phyloP scores from a whole-genome alignment of 257 asterid species.

The Nicotiana tomentosiformis region DNA sequence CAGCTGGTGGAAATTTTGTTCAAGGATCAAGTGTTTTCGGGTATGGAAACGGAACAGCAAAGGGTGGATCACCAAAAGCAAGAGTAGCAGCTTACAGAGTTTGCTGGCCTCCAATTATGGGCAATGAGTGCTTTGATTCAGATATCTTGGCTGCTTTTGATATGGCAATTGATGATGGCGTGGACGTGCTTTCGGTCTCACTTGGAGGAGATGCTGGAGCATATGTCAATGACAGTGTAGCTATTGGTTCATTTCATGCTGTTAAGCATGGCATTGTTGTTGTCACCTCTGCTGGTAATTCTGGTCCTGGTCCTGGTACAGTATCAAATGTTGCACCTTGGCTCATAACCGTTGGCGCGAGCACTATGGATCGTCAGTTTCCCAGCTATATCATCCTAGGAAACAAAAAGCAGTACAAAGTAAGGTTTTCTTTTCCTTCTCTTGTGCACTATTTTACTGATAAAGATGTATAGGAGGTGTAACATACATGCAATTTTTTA shows the following conservation, averaged over 20 bases:
- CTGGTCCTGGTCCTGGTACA: slow-evolving; percentile 61
- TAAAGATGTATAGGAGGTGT: not conserved
- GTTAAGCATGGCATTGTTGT: slow-evolving; percentile 68
- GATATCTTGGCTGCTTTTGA: slow-evolving; percentile 88
- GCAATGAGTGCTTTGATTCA: slow-evolving; percentile 76
- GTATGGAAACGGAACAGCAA: slow-evolving; percentile 83
- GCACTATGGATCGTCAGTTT: slow-evolving; percentile 78
- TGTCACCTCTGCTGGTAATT: slow-evolving; percentile 87
- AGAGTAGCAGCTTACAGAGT: slow-evolving; percentile 96
- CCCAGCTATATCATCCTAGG: slow-evolving; percentile 53
- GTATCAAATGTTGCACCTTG: slow-evolving; percentile 82
- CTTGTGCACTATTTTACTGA: not conserved
- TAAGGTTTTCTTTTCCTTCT: slow-evolving; percentile 7
- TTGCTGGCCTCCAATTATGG: slow-evolving; percentile 70
- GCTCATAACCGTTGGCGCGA: slow-evolving; percentile 85
- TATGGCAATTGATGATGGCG: slow-evolving; percentile 80
- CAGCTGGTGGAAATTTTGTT: slow-evolving; percentile 84
- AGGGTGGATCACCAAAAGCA: slow-evolving; percentile 93
- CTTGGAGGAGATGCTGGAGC: slow-evolving; percentile 71
- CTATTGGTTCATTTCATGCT: slow-evolving; percentile 93
- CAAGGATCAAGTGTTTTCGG: slow-evolving; percentile 62
- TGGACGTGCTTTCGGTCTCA: slow-evolving; percentile 81
- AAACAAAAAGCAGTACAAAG: slow-evolving; percentile 42
- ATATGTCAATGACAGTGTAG: slow-evolving; percentile 62
- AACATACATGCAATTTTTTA: too few species aligned